Conservation (phyloP, 225 moss, liverwort and hornwort genomes). For the Lunularia cruciata region DNA sequence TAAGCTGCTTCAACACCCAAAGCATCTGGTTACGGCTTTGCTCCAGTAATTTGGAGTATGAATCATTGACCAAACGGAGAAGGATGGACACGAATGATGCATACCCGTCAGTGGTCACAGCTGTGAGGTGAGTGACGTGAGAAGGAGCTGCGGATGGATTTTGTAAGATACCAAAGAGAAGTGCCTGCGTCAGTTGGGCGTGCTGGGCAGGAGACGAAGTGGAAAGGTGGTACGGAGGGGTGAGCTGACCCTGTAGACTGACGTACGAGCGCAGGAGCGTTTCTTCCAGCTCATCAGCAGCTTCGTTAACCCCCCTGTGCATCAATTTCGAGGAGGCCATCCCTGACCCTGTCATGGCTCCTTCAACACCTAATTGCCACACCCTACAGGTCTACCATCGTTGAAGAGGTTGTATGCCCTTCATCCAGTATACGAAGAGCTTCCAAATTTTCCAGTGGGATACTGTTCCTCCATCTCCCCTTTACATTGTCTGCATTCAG, state of each 20-base stretch:
- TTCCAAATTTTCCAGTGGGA: background rate
- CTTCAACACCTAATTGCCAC: conserved; percentile 15
- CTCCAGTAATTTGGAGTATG: conserved; percentile 80
- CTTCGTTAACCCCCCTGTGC: conserved; percentile 62
- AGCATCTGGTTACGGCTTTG: conserved; percentile 80
- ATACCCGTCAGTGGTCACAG: conserved; percentile 88
- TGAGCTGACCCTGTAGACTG: conserved; percentile 68
- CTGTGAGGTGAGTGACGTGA: conserved; percentile 81
- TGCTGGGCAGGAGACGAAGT: conserved; percentile 68
- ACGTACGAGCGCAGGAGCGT: conserved; percentile 70
- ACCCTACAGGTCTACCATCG: conserved; percentile 26
- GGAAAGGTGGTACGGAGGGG: conserved; percentile 71
- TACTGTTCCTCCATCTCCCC: conserved; percentile 8
- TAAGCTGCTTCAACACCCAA: conserved; percentile 91
- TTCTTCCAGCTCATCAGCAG: conserved; percentile 78
- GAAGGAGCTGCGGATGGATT: conserved; percentile 72
- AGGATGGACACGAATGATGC: conserved; percentile 79
- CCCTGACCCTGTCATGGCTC: conserved; percentile 35
- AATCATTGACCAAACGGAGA: conserved; percentile 84
- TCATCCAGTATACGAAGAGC: conserved; percentile 22
- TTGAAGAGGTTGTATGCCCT: background rate
- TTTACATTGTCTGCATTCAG: conserved; percentile 27
- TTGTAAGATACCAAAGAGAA: conserved; percentile 77
- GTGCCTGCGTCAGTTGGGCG: conserved; percentile 83
- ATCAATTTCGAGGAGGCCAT: conserved; percentile 80